A percentile compares a stretch with the other conserved stretches of the same genome.
These are phyloP conservation scores for Candolleomyces efflorescens DNA, from an alignment of 768 basidiomycete species.

Conservation along the genomic window DNA sequence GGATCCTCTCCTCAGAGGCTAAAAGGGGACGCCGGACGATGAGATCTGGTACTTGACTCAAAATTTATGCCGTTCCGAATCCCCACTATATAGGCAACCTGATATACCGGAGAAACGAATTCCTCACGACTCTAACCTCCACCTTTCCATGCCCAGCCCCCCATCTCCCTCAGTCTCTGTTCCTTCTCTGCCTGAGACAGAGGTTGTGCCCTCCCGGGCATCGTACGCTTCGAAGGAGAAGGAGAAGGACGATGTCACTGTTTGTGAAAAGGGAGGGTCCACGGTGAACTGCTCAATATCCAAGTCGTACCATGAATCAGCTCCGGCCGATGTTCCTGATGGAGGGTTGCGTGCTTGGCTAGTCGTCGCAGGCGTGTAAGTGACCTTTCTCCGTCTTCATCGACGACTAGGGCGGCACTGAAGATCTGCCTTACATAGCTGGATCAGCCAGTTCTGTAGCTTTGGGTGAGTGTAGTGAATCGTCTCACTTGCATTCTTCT, in stretches of 20 bases:
- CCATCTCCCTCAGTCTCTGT: too few relatives aligned
- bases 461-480: conserved; percentile 31
- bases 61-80: too few relatives aligned
- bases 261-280: not conserved
- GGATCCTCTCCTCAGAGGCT: too few relatives aligned
- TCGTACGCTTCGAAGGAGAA: too few relatives aligned
- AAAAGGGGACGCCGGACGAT: too few relatives aligned
- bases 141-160: too few relatives aligned
- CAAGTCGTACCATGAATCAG: conserved; percentile 1
- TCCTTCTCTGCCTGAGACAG: too few relatives aligned
- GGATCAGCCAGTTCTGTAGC: conserved; percentile 37
- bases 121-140: too few relatives aligned
- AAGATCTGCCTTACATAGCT: conserved; percentile 19
- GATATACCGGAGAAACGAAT: too few relatives aligned
- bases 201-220: too few relatives aligned
- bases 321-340: conserved; percentile 23
- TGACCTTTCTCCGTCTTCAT: not conserved
- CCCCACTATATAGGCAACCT: too few relatives aligned
- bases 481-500: not conserved
- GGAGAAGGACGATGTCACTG: not conserved
- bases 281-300: not conserved
- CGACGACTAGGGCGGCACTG: not conserved
- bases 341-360: conserved; percentile 40
- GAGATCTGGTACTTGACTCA: too few relatives aligned
- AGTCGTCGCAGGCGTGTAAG: conserved; percentile 40